phyloP scores from a whole-genome alignment of 352 stramenopile species.

The Phytophthora sp. region DNA sequence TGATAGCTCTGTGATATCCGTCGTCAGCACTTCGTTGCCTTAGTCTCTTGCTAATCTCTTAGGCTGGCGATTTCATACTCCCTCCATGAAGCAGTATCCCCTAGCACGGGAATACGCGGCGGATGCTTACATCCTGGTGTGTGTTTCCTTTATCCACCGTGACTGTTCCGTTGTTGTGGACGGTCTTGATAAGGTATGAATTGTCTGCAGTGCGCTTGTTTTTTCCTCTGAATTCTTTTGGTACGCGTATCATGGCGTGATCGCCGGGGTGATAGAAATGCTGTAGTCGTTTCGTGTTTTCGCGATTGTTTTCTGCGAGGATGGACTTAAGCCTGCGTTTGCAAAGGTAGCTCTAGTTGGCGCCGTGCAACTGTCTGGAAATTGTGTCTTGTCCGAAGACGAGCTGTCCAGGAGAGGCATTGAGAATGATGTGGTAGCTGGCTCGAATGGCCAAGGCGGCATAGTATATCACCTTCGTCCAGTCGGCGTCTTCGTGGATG shows the following conservation, averaged over 20 bases:
- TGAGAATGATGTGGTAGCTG: slow-evolving; percentile 15
- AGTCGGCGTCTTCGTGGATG: not conserved
- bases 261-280: slow-evolving; percentile 20
- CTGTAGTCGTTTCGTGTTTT: slow-evolving; percentile 21
- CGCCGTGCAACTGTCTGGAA: not conserved
- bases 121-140: not conserved
- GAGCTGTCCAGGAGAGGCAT: slow-evolving; percentile 13
- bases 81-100: slow-evolving; percentile 2
- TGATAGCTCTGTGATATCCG: too few species aligned
- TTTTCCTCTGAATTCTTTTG: slow-evolving; percentile 3
- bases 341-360: slow-evolving; percentile 20
- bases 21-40: too few species aligned
- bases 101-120: not conserved
- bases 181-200: not conserved
- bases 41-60: too few species aligned
- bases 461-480: slow-evolving; percentile 7
- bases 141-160: not conserved
- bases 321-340: slow-evolving; percentile 11
- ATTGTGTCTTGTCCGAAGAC: slow-evolving; percentile 22
- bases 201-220: not conserved
- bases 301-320: slow-evolving; percentile 11
- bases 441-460: slow-evolving; percentile 11
- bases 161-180: not conserved
- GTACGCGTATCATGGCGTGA: slow-evolving; percentile 8
- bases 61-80: too few species aligned